Conservation (phyloP, 2,329 filamentous ascomycete species). For the Talaromyces verruculosus region DNA sequence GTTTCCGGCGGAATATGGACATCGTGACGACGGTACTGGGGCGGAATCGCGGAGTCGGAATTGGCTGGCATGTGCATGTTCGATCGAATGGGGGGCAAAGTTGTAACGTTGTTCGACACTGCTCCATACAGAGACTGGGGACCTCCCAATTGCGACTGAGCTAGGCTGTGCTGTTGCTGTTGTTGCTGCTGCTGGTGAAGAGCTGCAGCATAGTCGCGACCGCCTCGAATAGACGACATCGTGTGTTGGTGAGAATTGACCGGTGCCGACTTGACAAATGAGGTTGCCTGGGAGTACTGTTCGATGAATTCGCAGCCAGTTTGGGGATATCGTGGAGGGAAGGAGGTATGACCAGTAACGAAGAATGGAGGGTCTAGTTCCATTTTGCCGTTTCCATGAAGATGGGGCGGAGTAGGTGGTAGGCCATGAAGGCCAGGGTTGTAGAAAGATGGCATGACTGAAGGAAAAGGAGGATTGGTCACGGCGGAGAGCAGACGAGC, state of each 20-base stretch:
- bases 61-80: conserved; percentile 40
- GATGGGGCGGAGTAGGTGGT: conserved; percentile 45
- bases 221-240: conserved; percentile 32
- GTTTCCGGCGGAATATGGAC: conserved; percentile 38
- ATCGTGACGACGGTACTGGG: conserved; percentile 45
- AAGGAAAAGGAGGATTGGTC: conserved; percentile 30
- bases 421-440: conserved; percentile 42
- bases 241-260: conserved; percentile 36
- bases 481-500: conserved; percentile 41
- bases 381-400: conserved; percentile 39
- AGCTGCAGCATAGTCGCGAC: conserved; percentile 35
- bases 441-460: conserved; percentile 46
- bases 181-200: conserved; percentile 22
- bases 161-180: conserved; percentile 23
- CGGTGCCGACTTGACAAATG: conserved; percentile 40
- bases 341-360: conserved; percentile 39
- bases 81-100: conserved; percentile 44
- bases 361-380: conserved; percentile 43
- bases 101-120: conserved; percentile 32
- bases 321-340: conserved; percentile 45
- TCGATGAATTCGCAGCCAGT: conserved; percentile 48
- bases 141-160: conserved; percentile 25
- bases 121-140: conserved; percentile 39
- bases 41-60: conserved; percentile 44
- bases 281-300: conserved; percentile 46